Percentiles rank a stretch among this genome's conserved stretches.
phyloP scores from a whole-genome alignment of 495 filamentous ascomycete species.

The Neurospora discreta region DNA sequence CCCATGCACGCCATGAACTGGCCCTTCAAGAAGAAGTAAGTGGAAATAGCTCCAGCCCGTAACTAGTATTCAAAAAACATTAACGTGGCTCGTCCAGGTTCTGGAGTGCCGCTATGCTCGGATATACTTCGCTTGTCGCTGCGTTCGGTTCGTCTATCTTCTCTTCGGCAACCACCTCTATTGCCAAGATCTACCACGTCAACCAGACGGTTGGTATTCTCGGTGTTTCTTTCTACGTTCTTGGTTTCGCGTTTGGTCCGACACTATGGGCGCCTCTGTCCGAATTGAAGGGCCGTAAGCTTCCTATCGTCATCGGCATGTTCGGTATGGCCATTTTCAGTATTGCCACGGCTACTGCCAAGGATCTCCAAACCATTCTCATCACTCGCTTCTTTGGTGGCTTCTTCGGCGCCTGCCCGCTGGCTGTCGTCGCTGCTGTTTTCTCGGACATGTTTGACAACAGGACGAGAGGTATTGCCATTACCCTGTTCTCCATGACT shows the following conservation, averaged over 20 bases:
- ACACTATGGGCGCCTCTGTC: constrained; percentile 61
- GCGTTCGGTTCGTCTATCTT: constrained; percentile 66
- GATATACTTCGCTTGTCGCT: constrained; percentile 63
- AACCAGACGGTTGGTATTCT: constrained; percentile 49
- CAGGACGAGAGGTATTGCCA: constrained; percentile 63
- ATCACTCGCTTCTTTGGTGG: constrained; percentile 80
- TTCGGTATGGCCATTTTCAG: constrained; percentile 75
- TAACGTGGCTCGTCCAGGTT: constrained; percentile 34
- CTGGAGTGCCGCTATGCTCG: constrained; percentile 58
- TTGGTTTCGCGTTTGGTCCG: constrained; percentile 60
- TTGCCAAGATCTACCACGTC: constrained; percentile 43
- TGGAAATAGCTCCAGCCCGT: constrained; percentile 2
- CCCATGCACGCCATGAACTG: constrained; percentile 79
- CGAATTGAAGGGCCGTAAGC: constrained; percentile 63
- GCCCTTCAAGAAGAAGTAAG: constrained; percentile 64
- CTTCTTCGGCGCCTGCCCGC: constrained; percentile 61
- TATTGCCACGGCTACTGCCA: constrained; percentile 57
- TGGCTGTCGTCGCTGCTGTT: constrained; percentile 76
- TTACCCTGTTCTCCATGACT: constrained; percentile 73
- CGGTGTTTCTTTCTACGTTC: constrained; percentile 58
- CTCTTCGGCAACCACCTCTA: constrained; percentile 46
- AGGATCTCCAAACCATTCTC: constrained; percentile 73
- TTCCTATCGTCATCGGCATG: constrained; percentile 60
- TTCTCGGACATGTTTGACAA: constrained; percentile 87
- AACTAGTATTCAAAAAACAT: neutral